Base-by-base conservation (phyloP, 2,329 filamentous ascomycete genomes). In the Paraconiothyrium brasiliense region DNA sequence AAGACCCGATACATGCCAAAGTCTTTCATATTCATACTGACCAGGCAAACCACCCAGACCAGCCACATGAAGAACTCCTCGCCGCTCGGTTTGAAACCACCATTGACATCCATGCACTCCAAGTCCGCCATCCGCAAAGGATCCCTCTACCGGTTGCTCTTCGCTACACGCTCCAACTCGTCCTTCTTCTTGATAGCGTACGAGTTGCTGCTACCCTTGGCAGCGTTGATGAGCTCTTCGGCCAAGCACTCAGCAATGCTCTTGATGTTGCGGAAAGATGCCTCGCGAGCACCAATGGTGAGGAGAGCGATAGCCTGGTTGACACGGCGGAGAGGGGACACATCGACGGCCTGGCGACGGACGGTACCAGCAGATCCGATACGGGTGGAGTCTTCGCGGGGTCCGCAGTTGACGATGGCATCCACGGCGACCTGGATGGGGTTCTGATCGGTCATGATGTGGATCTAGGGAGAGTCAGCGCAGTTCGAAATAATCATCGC, bases 171-270 rank as follows among this genome's bases (percentile, higher is more conserved):
- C 92, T 99, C 95, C 87, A 99, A 86, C 92, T 99, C 96, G 85
- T 99, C 95, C 94, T 99, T 99, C 93, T 99, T 99, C 93, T 99
- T 99, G 91, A 99, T 99, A 80, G 96, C 95, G 84, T 98, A 99
- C 76, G 94, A 97, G 93, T 99, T 99, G 87, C 92, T 96, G 90
- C 92, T 96, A 81, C 95, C 95, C 93, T 99, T 99, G 84, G 96
- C 96, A 83, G 96, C 96, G 89, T 99, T 99, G 91, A 99, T 98
- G 84, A 99, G 90, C 90, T 99, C 95, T 87, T 99, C 96, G 82
- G 95, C 95, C 79, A 99, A 87, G 88, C 95, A 98, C 90, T 99
- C 95, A 79, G 96, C 94, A 83, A 99, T 96, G 81, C 91, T 94
- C 94, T 99, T 99, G 89, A 99, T 91, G 90, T 99, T 99, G 85